Evolutionary conservation across 78 protist genomes (phyloP).

Genomic region (Dictyostelium discoideum): dicty_2.7 NC_007091.3:1246501-1247000

Average conservation of each 20-base stretch:
- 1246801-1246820: neutral
- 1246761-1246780: neutral
- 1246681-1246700: neutral
- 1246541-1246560: too few relatives aligned
- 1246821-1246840: neutral
- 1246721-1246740: neutral
- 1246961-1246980: neutral
- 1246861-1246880: neutral
- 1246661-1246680: neutral
- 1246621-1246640: too few relatives aligned
- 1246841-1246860: neutral
- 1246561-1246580: too few relatives aligned
- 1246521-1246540: too few relatives aligned
- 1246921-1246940: neutral
- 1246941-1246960: constrained; percentile 9
- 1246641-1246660: too few relatives aligned
- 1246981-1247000: too few relatives aligned
- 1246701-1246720: too few relatives aligned
- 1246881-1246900: neutral
- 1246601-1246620: too few relatives aligned
- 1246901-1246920: neutral
- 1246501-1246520: too few relatives aligned
- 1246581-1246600: too few relatives aligned
- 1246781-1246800: neutral
- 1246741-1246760: neutral